phyloP scores from a whole-genome alignment of 2,329 filamentous ascomycete genomes.

The Ceratocystis colombiana region DNA sequence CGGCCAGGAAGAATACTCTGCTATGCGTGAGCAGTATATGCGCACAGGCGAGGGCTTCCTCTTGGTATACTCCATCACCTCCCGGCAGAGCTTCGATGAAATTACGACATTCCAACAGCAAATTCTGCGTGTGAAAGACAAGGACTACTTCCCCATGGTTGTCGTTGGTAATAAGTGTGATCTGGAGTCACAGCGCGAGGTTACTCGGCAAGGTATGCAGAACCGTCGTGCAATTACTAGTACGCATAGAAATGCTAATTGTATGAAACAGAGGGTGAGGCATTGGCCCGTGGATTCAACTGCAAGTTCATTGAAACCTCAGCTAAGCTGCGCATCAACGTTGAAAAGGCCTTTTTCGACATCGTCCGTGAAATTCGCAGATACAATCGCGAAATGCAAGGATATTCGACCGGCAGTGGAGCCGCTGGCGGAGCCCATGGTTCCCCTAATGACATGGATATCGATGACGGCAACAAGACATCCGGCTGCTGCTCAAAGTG shows the following conservation, averaged over 20 bases:
- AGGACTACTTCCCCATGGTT: constrained; percentile 99
- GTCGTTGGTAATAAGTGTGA: constrained; percentile 99
- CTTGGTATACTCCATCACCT: constrained; percentile 96
- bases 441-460: constrained; percentile 64
- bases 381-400: constrained; percentile 97
- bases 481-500: constrained; percentile 78
- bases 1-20: constrained; percentile 97
- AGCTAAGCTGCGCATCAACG: constrained; percentile 94
- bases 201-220: constrained; percentile 74
- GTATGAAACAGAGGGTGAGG: constrained; percentile 64
- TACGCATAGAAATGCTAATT: not conserved
- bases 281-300: constrained; percentile 72
- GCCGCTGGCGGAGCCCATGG: constrained; percentile 51
- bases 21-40: constrained; percentile 99
- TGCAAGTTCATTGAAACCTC: constrained; percentile 99
- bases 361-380: constrained; percentile 95
- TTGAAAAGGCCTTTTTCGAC: constrained; percentile 97
- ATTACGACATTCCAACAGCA: constrained; percentile 98
- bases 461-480: constrained; percentile 57
- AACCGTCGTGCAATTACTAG: constrained; percentile 13
- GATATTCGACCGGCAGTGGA: constrained; percentile 63
- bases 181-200: constrained; percentile 83
- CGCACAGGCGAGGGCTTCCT: constrained; percentile 95
- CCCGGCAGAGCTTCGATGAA: constrained; percentile 93
- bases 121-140: constrained; percentile 96